Evolutionary conservation across 345 rosid genomes (phyloP), one percentile per base, ranked within the genome.

Genomic region (Streptanthus diversifolius): DNA sequence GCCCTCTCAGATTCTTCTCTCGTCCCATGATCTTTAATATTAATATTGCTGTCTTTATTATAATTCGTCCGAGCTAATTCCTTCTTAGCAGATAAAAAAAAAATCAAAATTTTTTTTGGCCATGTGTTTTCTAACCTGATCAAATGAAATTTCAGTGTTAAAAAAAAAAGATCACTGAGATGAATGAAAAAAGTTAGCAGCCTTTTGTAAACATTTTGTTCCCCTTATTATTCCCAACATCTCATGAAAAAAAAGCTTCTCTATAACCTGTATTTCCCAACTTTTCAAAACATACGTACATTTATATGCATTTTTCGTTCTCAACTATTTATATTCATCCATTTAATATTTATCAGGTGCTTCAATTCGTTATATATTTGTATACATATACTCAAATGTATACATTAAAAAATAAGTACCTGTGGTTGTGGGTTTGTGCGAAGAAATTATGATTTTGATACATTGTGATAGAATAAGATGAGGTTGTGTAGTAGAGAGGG

Each of bases 121-220:
- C n/a, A n/a, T n/a, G n/a, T n/a, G n/a, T n/a, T n/a, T n/a, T n/a
- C n/a, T n/a, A n/a, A n/a, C n/a, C n/a, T n/a, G n/a, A n/a, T n/a
- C n/a, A n/a, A n/a, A n/a, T n/a, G n/a, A n/a, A n/a, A n/a, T n/a
- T n/a, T n/a, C n/a, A n/a, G n/a, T n/a, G n/a, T n/a, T n/a, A n/a
- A n/a, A n/a, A n/a, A n/a, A 58, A 29, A 56, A 53, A 54, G 10
- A 62, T 10, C 5, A 39, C 70, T 68, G 82, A 69, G 59, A 63
- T 77, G 58, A 80, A 63, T 68, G n/a, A 71, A 75, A 58, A 56
- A 80, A 60, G 8, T 36, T 25, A 44, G 80, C 76, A 80, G 77
- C 80, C 74, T 49, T 81, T 79, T 70, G 66, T 18, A 33, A 71
- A 56, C 66, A 64, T 66, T 33, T 55, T 71, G 72, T 72, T 52